A percentile compares a stretch with the other conserved stretches of the same genome.
These are phyloP conservation scores for Penicillium brasilianum DNA, from an alignment of 2,329 filamentous ascomycete genomes.

Conservation along the genomic window DNA sequence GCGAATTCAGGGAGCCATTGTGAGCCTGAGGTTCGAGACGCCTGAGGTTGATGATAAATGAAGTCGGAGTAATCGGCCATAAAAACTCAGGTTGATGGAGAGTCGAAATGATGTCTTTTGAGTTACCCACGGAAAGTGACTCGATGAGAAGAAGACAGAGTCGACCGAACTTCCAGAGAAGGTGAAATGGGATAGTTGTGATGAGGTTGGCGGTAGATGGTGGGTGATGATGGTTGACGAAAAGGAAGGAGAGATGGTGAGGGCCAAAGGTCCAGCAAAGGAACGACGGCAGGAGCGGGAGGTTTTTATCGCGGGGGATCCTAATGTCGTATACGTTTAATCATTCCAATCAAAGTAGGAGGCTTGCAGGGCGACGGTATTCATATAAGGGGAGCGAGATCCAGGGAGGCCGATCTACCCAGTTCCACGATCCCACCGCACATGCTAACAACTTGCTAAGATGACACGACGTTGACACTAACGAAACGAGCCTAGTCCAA, in stretches of 20 bases:
- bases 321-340: neutral
- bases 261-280: constrained; percentile 15
- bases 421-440: constrained; percentile 43
- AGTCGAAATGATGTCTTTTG: constrained; percentile 8
- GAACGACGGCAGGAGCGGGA: constrained; percentile 20
- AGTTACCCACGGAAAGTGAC: neutral
- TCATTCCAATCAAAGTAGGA: neutral
- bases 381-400: constrained; percentile 31
- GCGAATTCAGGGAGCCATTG: constrained; percentile 34
- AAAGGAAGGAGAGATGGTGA: constrained; percentile 10
- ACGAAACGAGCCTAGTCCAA: constrained; percentile 36
- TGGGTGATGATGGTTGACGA: neutral
- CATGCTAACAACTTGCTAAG: constrained; percentile 36
- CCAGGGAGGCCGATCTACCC: constrained; percentile 41
- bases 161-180: neutral
- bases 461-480: constrained; percentile 49
- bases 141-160: neutral
- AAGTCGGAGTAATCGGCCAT: constrained; percentile 39
- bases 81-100: constrained; percentile 21
- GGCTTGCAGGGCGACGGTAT: constrained; percentile 5
- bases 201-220: constrained; percentile 7
- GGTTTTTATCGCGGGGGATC: constrained; percentile 3
- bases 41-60: constrained; percentile 26
- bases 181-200: neutral
- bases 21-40: constrained; percentile 33